These are phyloP conservation scores for Melastoma malabathricum DNA, from an alignment of 345 rosid genomes.

Conservation along the genomic window DNA sequence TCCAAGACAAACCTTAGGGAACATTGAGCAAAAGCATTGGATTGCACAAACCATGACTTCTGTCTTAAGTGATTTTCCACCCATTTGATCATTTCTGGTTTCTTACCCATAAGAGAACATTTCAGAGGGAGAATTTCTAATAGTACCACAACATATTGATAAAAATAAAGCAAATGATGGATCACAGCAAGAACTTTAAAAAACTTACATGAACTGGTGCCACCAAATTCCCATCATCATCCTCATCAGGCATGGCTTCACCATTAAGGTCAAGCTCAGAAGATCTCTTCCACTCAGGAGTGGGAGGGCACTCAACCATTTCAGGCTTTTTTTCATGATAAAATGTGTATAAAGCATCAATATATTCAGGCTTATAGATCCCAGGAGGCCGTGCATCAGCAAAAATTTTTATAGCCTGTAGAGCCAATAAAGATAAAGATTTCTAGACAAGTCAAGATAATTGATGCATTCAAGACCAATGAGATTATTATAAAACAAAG, in stretches of 20 bases:
- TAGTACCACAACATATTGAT: too few relatives aligned
- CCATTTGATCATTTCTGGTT: too few relatives aligned
- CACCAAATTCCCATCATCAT: constrained; percentile 45
- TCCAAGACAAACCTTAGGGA: too few relatives aligned
- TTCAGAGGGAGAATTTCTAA: too few relatives aligned
- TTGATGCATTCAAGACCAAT: too few relatives aligned
- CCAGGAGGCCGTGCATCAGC: constrained; percentile 95
- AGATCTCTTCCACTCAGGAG: constrained; percentile 97
- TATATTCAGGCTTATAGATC: constrained; percentile 84
- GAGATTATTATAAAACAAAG: constrained; percentile 2
- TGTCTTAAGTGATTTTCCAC: too few relatives aligned
- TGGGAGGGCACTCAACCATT: constrained; percentile 51
- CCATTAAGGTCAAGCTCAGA: constrained; percentile 94
- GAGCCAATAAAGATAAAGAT: constrained; percentile 10
- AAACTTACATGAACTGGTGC: constrained; percentile 31
- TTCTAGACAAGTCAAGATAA: neutral
- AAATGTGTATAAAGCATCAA: constrained; percentile 65
- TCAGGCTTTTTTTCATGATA: constrained; percentile 92
- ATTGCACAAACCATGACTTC: too few relatives aligned
- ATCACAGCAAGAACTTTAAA: constrained; percentile 9
- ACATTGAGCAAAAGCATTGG: too few relatives aligned
- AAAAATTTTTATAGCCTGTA: constrained; percentile 73
- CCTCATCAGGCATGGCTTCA: constrained; percentile 71
- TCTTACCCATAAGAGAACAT: too few relatives aligned
- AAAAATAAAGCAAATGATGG: neutral